Evolutionary conservation across 1,284 basidiomycete species (phyloP).

Genomic region (Sporisorium sorghi): DNA sequence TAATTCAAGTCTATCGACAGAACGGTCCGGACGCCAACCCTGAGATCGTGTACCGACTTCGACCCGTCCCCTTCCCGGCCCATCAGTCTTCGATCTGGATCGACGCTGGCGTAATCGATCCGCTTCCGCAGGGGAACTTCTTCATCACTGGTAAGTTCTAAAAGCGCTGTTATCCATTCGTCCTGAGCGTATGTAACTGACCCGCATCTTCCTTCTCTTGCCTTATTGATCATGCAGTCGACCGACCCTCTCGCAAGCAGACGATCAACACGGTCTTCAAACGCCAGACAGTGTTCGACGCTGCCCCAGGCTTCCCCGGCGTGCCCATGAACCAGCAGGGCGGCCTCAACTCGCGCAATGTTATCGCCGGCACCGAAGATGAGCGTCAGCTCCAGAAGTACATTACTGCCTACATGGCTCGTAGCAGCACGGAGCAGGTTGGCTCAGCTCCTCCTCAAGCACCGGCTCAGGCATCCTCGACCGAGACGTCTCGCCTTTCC

Average conservation of each 20-base stretch:
- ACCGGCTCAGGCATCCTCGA: background rate
- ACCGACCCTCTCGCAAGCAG: slow-evolving; percentile 5
- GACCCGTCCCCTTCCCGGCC: background rate
- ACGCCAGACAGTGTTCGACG: background rate
- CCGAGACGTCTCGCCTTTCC: background rate
- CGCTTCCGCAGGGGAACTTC: slow-evolving; percentile 11
- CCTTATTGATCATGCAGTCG: background rate
- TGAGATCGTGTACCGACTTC: background rate
- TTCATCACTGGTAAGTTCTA: slow-evolving; percentile 5
- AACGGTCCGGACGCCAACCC: background rate
- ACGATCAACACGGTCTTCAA: slow-evolving; percentile 6
- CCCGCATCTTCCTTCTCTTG: background rate
- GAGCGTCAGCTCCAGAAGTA: slow-evolving; percentile 3
- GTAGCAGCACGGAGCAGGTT: background rate
- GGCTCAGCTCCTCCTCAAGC: background rate
- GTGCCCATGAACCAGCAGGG: background rate
- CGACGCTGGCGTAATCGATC: slow-evolving; percentile 10
- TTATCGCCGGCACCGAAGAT: slow-evolving; percentile 8
- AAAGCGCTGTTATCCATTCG: background rate
- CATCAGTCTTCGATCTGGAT: slow-evolving; percentile 9
- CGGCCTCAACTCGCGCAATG: background rate
- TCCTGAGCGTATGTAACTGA: background rate
- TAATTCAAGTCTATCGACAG: background rate
- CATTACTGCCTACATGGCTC: slow-evolving; percentile 8
- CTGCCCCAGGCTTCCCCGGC: background rate